A percentile compares a stretch with the other conserved stretches of the same genome.
These are phyloP conservation scores for Pulveroboletus sp. DNA, from an alignment of 1,284 basidiomycete genomes.

Conservation along the genomic window DNA sequence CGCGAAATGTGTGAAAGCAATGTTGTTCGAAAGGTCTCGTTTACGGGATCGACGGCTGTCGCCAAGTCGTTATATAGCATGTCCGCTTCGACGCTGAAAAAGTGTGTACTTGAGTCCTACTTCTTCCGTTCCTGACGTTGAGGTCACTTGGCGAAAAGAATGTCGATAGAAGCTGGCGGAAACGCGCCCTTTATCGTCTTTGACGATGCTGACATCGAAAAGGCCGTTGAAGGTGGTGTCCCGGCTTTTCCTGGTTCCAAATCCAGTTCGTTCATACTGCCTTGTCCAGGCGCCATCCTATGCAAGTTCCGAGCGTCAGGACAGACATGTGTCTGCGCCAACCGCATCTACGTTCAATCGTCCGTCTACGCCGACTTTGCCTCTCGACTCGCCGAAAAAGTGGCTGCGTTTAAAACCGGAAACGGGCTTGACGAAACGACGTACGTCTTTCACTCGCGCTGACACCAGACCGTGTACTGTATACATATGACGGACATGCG, in stretches of 20 bases:
- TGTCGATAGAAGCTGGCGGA: constrained; percentile 86
- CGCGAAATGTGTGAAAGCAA: constrained; percentile 80
- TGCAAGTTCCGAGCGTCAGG: constrained; percentile 94
- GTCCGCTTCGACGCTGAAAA: constrained; percentile 88
- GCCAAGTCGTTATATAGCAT: constrained; percentile 89
- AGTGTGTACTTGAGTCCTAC: constrained; percentile 47
- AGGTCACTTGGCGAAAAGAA: constrained; percentile 41
- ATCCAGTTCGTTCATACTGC: neutral
- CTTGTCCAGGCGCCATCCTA: constrained; percentile 63
- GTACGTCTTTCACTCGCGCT: constrained; percentile 45
- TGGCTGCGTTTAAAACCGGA: constrained; percentile 89
- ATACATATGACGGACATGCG: neutral
- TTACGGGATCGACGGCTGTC: constrained; percentile 92
- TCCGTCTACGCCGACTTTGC: constrained; percentile 86
- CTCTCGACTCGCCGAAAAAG: constrained; percentile 77
- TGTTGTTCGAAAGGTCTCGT: constrained; percentile 84
- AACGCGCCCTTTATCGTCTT: constrained; percentile 97
- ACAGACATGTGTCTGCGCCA: constrained; percentile 89
- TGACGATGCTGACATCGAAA: constrained; percentile 92
- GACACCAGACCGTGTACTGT: neutral
- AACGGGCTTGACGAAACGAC: constrained; percentile 81
- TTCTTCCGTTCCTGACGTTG: neutral
- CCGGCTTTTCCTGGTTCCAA: neutral
- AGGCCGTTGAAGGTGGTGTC: constrained; percentile 77
- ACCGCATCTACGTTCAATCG: constrained; percentile 86